phyloP scores from a whole-genome alignment of 441 rosid genomes.

The Populus hybrid region DNA sequence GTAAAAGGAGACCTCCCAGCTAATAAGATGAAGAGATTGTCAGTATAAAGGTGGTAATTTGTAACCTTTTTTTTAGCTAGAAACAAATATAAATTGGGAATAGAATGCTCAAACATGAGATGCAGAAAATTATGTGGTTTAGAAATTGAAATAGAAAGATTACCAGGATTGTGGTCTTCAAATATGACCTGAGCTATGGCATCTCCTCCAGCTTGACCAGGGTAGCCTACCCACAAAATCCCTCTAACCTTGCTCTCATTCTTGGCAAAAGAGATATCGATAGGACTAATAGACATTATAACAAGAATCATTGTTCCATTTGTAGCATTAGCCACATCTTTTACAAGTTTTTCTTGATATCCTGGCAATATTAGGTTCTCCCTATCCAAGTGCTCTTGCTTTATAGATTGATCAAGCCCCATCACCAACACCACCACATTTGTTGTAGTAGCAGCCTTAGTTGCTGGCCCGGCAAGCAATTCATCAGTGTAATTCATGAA shows the following conservation, averaged over 20 bases:
- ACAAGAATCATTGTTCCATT: slow-evolving; percentile 35
- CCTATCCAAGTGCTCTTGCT: slow-evolving; percentile 40
- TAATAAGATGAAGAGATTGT: slow-evolving; percentile 9
- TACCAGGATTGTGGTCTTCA: slow-evolving; percentile 45
- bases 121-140: too few relatives aligned
- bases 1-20: slow-evolving; percentile 59
- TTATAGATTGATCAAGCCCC: slow-evolving; percentile 38
- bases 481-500: slow-evolving; percentile 28
- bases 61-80: too few relatives aligned
- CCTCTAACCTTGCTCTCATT: slow-evolving; percentile 33
- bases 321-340: slow-evolving; percentile 29
- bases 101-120: too few relatives aligned
- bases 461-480: slow-evolving; percentile 12
- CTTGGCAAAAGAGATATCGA: slow-evolving; percentile 38
- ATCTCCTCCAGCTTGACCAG: slow-evolving; percentile 50
- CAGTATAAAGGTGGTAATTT: too few relatives aligned
- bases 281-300: slow-evolving; percentile 41
- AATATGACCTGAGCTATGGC: slow-evolving; percentile 48
- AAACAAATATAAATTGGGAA: too few relatives aligned
- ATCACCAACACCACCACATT: slow-evolving; percentile 34
- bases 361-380: slow-evolving; percentile 39
- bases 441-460: slow-evolving; percentile 25
- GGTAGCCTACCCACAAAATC: slow-evolving; percentile 50
- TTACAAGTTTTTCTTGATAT: slow-evolving; percentile 36
- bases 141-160: neutral